Percentiles rank a stretch among this genome's conserved stretches.
Conservation (phyloP, 2,329 filamentous ascomycete genomes). For the Mollisia scopiformis region DNA sequence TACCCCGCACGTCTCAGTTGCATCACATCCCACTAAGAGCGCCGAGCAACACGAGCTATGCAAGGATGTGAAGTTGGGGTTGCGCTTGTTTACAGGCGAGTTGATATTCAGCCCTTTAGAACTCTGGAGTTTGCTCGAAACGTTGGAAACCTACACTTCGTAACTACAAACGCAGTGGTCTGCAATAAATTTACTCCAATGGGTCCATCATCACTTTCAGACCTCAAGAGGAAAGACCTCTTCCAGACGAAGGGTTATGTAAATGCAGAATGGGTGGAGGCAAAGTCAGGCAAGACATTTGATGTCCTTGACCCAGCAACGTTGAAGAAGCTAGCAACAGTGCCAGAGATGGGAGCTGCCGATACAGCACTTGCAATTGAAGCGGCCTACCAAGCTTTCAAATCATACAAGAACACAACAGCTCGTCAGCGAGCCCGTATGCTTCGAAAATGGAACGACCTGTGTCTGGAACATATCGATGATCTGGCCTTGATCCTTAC, state of each 20-base stretch:
- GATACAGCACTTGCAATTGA: slow-evolving; percentile 53
- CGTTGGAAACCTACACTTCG: too few relatives aligned
- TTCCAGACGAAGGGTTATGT: slow-evolving; percentile 54
- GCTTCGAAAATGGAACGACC: slow-evolving; percentile 68
- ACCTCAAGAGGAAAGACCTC: slow-evolving; percentile 34
- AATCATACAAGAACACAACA: slow-evolving; percentile 60
- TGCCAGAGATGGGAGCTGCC: slow-evolving; percentile 53
- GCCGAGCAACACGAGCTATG: not conserved
- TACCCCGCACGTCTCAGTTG: not conserved
- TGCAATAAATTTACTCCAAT: too few relatives aligned
- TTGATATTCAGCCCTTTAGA: too few relatives aligned
- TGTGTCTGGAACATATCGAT: slow-evolving; percentile 67
- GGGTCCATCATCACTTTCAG: slow-evolving; percentile 15
- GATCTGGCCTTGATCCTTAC: slow-evolving; percentile 63
- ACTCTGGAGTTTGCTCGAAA: too few relatives aligned
- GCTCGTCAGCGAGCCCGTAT: slow-evolving; percentile 62
- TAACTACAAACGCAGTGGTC: too few relatives aligned
- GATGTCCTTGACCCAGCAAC: slow-evolving; percentile 53
- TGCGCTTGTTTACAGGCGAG: not conserved
- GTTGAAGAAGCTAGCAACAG: slow-evolving; percentile 49
- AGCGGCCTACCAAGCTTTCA: slow-evolving; percentile 48
- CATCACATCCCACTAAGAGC: not conserved
- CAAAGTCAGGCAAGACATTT: slow-evolving; percentile 56
- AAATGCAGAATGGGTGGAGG: slow-evolving; percentile 56
- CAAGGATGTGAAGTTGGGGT: not conserved